These are phyloP conservation scores for Trichomonas gallinae DNA, from an alignment of 208 protist species.

Conservation along the genomic window DNA sequence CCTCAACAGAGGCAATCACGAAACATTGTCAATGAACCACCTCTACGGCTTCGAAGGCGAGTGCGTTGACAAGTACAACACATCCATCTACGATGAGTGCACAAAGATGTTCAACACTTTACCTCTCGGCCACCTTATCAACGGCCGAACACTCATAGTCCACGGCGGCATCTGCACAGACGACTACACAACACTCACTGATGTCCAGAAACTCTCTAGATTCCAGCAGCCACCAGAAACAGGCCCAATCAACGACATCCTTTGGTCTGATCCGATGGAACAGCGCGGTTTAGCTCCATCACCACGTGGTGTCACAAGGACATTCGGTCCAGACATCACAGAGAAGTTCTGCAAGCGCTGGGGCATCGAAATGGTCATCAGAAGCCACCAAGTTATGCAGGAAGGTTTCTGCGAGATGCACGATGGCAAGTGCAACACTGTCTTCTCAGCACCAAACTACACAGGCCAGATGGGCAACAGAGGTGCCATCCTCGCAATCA, in stretches of 20 bases:
- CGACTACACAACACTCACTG: not conserved
- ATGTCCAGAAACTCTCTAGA: not conserved
- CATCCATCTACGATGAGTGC: not conserved
- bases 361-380: slow-evolving; percentile 38
- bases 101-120: not conserved
- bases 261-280: slow-evolving; percentile 35
- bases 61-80: not conserved
- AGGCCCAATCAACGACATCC: slow-evolving; percentile 2
- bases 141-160: not conserved
- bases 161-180: slow-evolving; percentile 17
- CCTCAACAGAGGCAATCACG: slow-evolving; percentile 16
- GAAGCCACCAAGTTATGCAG: slow-evolving; percentile 41
- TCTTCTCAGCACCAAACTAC: slow-evolving; percentile 38
- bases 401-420: slow-evolving; percentile 39
- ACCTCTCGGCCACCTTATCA: not conserved
- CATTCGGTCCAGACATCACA: slow-evolving; percentile 46
- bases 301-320: slow-evolving; percentile 33
- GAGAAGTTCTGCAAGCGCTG: slow-evolving; percentile 38
- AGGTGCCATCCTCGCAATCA: not conserved
- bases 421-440: slow-evolving; percentile 35
- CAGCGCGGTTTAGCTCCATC: slow-evolving; percentile 26
- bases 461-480: slow-evolving; percentile 2
- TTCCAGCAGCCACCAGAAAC: not conserved
- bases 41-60: slow-evolving; percentile 14
- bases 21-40: not conserved